Evolutionary conservation across 768 basidiomycete genomes (phyloP).

Genomic region (Phanerochaete sordida): DNA sequence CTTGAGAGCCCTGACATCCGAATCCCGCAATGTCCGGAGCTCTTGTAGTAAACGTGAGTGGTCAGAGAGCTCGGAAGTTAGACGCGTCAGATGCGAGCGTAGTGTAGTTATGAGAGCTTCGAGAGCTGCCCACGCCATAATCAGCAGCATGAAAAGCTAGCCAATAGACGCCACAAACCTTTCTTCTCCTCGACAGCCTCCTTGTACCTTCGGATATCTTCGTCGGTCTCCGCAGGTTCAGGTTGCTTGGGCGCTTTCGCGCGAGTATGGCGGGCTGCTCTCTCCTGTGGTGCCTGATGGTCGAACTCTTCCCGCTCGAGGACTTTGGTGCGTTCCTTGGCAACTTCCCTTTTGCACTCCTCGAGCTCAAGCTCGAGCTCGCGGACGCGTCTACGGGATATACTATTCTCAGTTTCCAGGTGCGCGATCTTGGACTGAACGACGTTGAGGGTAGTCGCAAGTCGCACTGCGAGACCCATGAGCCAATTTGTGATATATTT

Average conservation of each 20-base stretch:
- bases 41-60: slow-evolving; percentile 70
- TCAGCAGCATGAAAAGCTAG: slow-evolving; percentile 8
- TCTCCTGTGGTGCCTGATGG: not conserved
- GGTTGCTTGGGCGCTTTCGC: slow-evolving; percentile 13
- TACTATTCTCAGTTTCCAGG: slow-evolving; percentile 78
- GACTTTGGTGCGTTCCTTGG: slow-evolving; percentile 61
- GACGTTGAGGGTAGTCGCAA: slow-evolving; percentile 55
- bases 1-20: slow-evolving; percentile 52
- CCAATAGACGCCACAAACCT: slow-evolving; percentile 44
- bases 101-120: slow-evolving; percentile 77
- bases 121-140: slow-evolving; percentile 47
- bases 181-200: slow-evolving; percentile 88
- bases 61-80: slow-evolving; percentile 76
- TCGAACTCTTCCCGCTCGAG: slow-evolving; percentile 49
- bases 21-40: slow-evolving; percentile 58
- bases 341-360: slow-evolving; percentile 75
- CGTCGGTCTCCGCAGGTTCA: slow-evolving; percentile 5
- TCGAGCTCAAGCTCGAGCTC: slow-evolving; percentile 89
- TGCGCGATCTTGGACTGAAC: slow-evolving; percentile 68
- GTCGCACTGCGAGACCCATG: slow-evolving; percentile 42
- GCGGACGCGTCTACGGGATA: slow-evolving; percentile 77
- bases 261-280: not conserved
- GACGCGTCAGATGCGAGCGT: slow-evolving; percentile 68
- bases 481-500: not conserved
- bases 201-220: slow-evolving; percentile 47